Base-by-base conservation (phyloP, 208 protist species). In the Leishmania martiniquensis region DNA sequence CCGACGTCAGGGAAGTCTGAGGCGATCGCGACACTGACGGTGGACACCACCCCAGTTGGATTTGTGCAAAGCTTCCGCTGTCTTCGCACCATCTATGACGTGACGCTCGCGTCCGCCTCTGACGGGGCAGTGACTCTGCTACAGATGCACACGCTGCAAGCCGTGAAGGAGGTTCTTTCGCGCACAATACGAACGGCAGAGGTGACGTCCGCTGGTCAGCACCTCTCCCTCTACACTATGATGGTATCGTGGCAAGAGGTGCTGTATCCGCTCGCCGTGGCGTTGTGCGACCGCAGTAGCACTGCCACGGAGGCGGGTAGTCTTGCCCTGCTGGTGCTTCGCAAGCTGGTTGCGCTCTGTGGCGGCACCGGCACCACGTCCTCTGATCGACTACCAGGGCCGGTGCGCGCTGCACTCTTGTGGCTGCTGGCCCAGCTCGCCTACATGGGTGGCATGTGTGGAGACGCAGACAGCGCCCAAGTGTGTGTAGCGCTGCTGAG, bases 391-490 rank as follows among this genome's bases (percentile, higher is more conserved):
- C 76, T 91, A 42, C 83, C 76, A 17, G 75, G 78, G n/a, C 55
- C 72, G n/a, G 76, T 91, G 32, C 85, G 85, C 2, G 76, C 66
- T 17, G 85, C 85, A 9, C 67, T 87, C 39, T 76, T 92, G n/a
- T 72, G 89, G 49, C 71, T 96, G 67, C 87, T 97, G n/a, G 82
- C 88, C 5, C 81, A 95, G 62, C 76, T 92, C 4, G 82, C 89
- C 32, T 96, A 94, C 82, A 78, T 95, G 76, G 94, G 94, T 15
- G 85, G 79, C 57, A 90, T 96, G 90, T 96, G 92, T 82, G 79
- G 88, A 42, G 89, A 95, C 76, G 75, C 85, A 5, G 92, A 96
- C 63, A 89, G 78, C 54, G 85, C 92, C 15, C 94, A 95, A 75
- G 85, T 87, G 51, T 96, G 94, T 79, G 82, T 96, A 57, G 76